These are phyloP conservation scores for Bryoerythrophyllum caledonicum DNA, from an alignment of 225 moss, liverwort and hornwort species.

Conservation along the genomic window DNA sequence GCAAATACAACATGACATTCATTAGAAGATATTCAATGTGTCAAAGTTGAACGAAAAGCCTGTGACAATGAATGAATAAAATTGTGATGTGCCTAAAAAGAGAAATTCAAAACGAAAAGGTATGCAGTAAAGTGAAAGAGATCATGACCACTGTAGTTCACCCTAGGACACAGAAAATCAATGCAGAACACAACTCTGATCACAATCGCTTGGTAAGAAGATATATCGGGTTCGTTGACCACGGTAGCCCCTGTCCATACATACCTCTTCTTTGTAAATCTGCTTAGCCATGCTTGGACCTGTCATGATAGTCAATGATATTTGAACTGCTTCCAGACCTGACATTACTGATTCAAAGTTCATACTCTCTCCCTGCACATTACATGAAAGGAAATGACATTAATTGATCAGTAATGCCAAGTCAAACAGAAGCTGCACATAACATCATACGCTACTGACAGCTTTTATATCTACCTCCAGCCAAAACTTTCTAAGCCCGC, in stretches of 20 bases:
- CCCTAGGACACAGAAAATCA: not conserved
- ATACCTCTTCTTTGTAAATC: constrained; percentile 94
- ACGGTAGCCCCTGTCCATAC: constrained; percentile 25
- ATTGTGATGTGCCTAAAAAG: constrained; percentile 5
- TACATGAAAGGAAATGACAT: constrained; percentile 2
- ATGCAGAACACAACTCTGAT: constrained; percentile 1
- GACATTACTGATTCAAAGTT: constrained; percentile 71
- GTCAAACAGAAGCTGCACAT: constrained; percentile 3
- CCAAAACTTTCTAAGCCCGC: not conserved
- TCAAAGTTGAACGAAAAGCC: not conserved
- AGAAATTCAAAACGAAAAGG: not conserved
- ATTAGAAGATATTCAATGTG: constrained; percentile 3
- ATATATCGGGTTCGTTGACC: not conserved
- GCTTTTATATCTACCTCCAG: not conserved
- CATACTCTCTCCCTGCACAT: constrained; percentile 66
- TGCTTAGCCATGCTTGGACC: constrained; percentile 87
- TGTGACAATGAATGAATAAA: not conserved
- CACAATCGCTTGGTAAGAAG: constrained; percentile 1
- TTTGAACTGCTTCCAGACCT: constrained; percentile 87
- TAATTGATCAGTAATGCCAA: not conserved
- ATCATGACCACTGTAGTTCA: not conserved
- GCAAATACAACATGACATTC: constrained; percentile 21
- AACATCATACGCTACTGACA: not conserved
- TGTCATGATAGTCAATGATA: constrained; percentile 82
- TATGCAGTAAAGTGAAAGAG: not conserved